Conservation (phyloP, 2,329 filamentous ascomycete species). For the Claviceps pazoutovae region DNA sequence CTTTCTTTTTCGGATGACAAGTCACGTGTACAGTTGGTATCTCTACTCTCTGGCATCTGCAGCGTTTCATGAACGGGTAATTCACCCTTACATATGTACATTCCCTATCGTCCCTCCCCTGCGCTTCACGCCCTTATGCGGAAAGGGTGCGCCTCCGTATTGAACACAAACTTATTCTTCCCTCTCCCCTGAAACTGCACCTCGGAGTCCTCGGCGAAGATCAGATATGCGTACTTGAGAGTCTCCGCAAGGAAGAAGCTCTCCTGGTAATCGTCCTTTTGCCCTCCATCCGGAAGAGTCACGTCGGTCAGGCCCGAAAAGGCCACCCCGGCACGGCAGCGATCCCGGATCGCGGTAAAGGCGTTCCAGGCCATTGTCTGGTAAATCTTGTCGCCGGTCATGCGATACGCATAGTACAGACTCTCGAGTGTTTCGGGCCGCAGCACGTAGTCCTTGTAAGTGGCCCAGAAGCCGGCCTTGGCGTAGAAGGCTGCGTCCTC, state of each 20-base stretch:
- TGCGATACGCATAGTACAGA: conserved; percentile 75
- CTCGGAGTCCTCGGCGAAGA: conserved; percentile 45
- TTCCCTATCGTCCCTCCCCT: too few species aligned
- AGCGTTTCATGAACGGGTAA: too few species aligned
- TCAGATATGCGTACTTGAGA: conserved; percentile 70
- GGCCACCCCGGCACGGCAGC: conserved; percentile 48
- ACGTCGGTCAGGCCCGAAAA: conserved; percentile 56
- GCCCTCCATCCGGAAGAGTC: conserved; percentile 46
- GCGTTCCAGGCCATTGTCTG: conserved; percentile 76
- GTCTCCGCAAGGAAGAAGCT: conserved; percentile 83
- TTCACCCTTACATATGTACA: too few species aligned
- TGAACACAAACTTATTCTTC: conserved; percentile 33
- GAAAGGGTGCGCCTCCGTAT: conserved; percentile 35
- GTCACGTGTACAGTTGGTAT: background rate
- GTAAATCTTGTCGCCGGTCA: conserved; percentile 61
- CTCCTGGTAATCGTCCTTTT: conserved; percentile 58
- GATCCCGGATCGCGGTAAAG: conserved; percentile 53
- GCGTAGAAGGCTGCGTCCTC: conserved; percentile 58
- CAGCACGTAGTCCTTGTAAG: conserved; percentile 42
- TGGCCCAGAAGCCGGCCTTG: conserved; percentile 20
- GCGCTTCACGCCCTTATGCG: conserved; percentile 7
- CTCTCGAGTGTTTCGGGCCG: conserved; percentile 74
- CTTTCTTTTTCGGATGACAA: background rate
- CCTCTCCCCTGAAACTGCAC: conserved; percentile 36
- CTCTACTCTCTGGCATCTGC: too few species aligned